Evolutionary conservation across 2,329 filamentous ascomycete genomes (phyloP).

Genomic region (Septoria linicola): DNA sequence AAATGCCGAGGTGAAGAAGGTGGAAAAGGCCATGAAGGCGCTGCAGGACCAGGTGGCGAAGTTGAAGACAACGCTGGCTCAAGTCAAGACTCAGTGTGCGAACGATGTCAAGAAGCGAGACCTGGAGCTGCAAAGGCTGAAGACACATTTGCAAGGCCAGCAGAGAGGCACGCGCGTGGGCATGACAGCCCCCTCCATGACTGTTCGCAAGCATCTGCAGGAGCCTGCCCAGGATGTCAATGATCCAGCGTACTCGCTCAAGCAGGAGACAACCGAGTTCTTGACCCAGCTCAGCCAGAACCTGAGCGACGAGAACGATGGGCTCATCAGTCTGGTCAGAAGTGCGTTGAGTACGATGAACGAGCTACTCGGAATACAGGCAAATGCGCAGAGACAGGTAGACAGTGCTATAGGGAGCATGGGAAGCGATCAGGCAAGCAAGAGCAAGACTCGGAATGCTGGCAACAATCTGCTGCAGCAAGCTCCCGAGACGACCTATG

Average conservation of each 20-base stretch:
- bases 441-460: slow-evolving; percentile 21
- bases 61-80: slow-evolving; percentile 74
- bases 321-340: slow-evolving; percentile 68
- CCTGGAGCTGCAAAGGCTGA: slow-evolving; percentile 81
- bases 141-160: slow-evolving; percentile 75
- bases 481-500: slow-evolving; percentile 60
- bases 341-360: slow-evolving; percentile 70
- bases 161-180: slow-evolving; percentile 50
- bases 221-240: slow-evolving; percentile 51
- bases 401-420: slow-evolving; percentile 37
- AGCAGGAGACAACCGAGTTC: slow-evolving; percentile 87
- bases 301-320: slow-evolving; percentile 89
- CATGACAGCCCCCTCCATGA: slow-evolving; percentile 50
- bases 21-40: slow-evolving; percentile 70
- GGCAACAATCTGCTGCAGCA: slow-evolving; percentile 40
- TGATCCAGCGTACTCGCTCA: slow-evolving; percentile 66
- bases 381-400: slow-evolving; percentile 33
- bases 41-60: slow-evolving; percentile 80
- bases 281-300: slow-evolving; percentile 78
- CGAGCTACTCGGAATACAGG: slow-evolving; percentile 58
- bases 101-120: slow-evolving; percentile 91
- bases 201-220: slow-evolving; percentile 45
- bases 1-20: slow-evolving; percentile 77
- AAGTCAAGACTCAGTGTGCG: slow-evolving; percentile 81
- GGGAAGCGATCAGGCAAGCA: slow-evolving; percentile 28